Conservation (phyloP, 2,329 filamentous ascomycete species). For the Talaromyces sp. region DNA sequence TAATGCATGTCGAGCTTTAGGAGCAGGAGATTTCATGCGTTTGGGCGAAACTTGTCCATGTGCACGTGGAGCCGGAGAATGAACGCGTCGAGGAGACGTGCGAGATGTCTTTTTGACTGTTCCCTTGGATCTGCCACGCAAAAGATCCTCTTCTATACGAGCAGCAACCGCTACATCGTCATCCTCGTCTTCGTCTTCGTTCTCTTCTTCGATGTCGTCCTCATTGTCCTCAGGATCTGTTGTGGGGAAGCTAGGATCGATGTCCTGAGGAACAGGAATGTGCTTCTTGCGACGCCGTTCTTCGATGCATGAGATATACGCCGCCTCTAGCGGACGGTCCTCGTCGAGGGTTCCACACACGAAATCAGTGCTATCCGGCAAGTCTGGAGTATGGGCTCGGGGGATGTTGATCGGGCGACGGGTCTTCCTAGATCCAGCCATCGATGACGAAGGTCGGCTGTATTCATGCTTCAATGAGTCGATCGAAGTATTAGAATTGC, state of each 20-base stretch:
- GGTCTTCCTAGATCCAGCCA: slow-evolving; percentile 31
- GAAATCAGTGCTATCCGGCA: slow-evolving; percentile 97
- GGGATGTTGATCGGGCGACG: slow-evolving; percentile 44
- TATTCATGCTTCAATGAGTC: slow-evolving; percentile 47
- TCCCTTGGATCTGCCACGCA: slow-evolving; percentile 44
- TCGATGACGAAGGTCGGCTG: slow-evolving; percentile 26
- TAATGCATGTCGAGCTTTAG: slow-evolving; percentile 52
- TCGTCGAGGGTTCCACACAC: slow-evolving; percentile 98
- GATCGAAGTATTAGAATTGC: slow-evolving; percentile 54
- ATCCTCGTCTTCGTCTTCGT: slow-evolving; percentile 56
- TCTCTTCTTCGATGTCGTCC: slow-evolving; percentile 62
- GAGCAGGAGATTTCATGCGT: slow-evolving; percentile 69
- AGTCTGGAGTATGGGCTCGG: slow-evolving; percentile 69
- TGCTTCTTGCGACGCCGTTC: slow-evolving; percentile 79
- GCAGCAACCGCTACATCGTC: slow-evolving; percentile 56
- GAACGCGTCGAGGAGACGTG: slow-evolving; percentile 62
- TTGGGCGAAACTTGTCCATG: slow-evolving; percentile 67
- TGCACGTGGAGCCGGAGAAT: slow-evolving; percentile 55
- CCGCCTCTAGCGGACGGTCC: slow-evolving; percentile 89
- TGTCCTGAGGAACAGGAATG: slow-evolving; percentile 85
- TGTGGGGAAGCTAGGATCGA: slow-evolving; percentile 94
- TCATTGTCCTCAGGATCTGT: slow-evolving; percentile 88
- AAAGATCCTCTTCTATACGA: slow-evolving; percentile 20
- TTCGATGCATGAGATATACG: slow-evolving; percentile 81
- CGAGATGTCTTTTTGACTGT: slow-evolving; percentile 54